Evolutionary conservation across 441 rosid species (phyloP).

Genomic region (Capsella rubella): DNA sequence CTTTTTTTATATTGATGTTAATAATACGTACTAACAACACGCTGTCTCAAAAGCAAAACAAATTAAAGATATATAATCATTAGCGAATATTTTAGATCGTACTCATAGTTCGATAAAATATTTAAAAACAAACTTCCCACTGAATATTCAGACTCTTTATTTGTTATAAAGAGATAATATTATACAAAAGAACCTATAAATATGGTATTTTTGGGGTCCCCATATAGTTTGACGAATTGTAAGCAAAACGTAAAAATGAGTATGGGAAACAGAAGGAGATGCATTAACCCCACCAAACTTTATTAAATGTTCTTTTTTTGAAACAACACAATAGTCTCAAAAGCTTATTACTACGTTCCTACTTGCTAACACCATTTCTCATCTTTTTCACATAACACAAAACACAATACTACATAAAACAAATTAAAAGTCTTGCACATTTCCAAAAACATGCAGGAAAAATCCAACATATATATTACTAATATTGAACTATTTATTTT

Average conservation of each 20-base stretch:
- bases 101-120: background rate
- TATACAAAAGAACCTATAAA: background rate
- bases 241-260: slow-evolving; percentile 30
- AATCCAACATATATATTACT: background rate
- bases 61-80: slow-evolving; percentile 16
- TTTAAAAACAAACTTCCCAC: background rate
- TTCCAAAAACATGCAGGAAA: background rate
- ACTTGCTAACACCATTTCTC: slow-evolving; percentile 34
- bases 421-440: background rate
- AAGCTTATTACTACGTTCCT: slow-evolving; percentile 28
- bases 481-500: background rate
- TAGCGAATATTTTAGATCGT: background rate
- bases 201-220: slow-evolving; percentile 22
- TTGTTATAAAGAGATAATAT: background rate
- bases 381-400: background rate
- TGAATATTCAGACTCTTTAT: slow-evolving; percentile 23
- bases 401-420: background rate
- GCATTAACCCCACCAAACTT: slow-evolving; percentile 35
- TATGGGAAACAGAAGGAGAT: slow-evolving; percentile 35
- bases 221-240: slow-evolving; percentile 28
- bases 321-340: slow-evolving; percentile 30
- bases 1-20: background rate
- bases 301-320: slow-evolving; percentile 23
- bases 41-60: slow-evolving; percentile 8
- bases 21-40: background rate